These are phyloP conservation scores for Globisporangium okanoganense DNA, from an alignment of 352 stramenopile species.

Conservation along the genomic window DNA sequence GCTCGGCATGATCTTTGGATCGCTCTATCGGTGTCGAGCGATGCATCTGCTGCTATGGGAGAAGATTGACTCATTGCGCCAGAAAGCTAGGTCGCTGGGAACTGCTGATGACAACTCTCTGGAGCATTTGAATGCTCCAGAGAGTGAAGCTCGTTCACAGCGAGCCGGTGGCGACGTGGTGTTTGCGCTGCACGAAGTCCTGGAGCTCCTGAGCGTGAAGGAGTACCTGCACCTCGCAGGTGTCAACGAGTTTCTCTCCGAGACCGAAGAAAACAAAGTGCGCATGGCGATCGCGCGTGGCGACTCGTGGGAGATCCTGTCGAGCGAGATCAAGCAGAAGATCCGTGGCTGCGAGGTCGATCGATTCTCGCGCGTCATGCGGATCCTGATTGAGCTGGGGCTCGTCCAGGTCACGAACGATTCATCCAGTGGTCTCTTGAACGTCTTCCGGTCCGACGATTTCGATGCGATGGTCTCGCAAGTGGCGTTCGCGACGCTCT, in stretches of 20 bases:
- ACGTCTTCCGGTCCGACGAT: conserved; percentile 55
- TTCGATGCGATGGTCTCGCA: conserved; percentile 76
- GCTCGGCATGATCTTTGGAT: conserved; percentile 70
- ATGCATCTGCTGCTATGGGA: conserved; percentile 72
- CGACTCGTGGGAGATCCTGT: conserved; percentile 47
- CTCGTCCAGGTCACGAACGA: conserved; percentile 56
- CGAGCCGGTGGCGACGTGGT: conserved; percentile 20
- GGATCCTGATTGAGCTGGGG: conserved; percentile 64
- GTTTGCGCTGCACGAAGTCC: conserved; percentile 67
- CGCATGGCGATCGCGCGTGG: conserved; percentile 34
- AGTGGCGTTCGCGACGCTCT: conserved; percentile 69
- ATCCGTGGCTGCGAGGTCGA: conserved; percentile 67
- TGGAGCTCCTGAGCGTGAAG: conserved; percentile 56
- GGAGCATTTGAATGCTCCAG: not conserved
- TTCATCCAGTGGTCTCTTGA: conserved; percentile 50
- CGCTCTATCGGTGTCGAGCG: conserved; percentile 59
- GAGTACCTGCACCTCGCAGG: conserved; percentile 78
- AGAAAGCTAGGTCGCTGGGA: conserved; percentile 4
- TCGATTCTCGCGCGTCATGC: conserved; percentile 64
- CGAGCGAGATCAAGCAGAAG: conserved; percentile 39
- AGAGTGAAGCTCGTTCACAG: not conserved
- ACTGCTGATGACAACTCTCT: not conserved
- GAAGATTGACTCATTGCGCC: conserved; percentile 25
- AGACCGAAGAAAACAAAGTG: conserved; percentile 58
- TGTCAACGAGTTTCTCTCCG: conserved; percentile 53